phyloP scores from a whole-genome alignment of 345 rosid species.

The Corymbia maculata region DNA sequence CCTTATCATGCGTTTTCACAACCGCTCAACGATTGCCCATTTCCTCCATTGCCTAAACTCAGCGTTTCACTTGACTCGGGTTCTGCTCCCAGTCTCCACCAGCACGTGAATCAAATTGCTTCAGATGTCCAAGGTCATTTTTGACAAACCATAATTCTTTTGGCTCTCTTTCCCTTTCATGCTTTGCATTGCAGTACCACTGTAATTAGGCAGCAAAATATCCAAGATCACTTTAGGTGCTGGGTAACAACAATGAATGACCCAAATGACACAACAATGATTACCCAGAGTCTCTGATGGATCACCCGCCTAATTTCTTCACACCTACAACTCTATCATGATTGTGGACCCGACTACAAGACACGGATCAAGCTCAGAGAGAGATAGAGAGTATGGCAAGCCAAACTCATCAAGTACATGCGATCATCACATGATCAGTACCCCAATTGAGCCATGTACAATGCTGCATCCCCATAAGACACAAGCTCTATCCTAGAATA shows the following conservation, averaged over 20 bases:
- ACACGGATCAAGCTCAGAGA: not conserved
- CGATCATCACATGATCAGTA: not conserved
- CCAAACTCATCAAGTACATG: conserved; percentile 4
- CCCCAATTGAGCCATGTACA: not conserved
- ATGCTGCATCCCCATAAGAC: not conserved
- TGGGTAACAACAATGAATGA: not conserved
- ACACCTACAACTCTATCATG: not conserved
- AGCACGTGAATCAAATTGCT: not conserved
- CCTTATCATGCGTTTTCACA: not conserved
- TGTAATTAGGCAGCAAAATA: not conserved
- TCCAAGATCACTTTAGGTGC: not conserved
- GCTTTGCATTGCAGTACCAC: not conserved
- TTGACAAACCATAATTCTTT: not conserved
- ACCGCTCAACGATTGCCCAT: not conserved
- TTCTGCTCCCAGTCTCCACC: not conserved
- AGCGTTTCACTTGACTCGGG: not conserved
- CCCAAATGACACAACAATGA: not conserved
- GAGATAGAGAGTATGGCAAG: not conserved
- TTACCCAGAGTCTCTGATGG: not conserved
- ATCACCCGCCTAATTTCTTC: not conserved
- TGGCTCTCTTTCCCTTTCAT: not conserved
- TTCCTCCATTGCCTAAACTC: not conserved
- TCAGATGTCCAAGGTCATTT: not conserved
- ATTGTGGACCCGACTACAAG: not conserved
- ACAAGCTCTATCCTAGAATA: not conserved